Evolutionary conservation across 805 yeast species (phyloP), one percentile per base, ranked within the genome.

Genomic region (Kodamaea neixiangensis): DNA sequence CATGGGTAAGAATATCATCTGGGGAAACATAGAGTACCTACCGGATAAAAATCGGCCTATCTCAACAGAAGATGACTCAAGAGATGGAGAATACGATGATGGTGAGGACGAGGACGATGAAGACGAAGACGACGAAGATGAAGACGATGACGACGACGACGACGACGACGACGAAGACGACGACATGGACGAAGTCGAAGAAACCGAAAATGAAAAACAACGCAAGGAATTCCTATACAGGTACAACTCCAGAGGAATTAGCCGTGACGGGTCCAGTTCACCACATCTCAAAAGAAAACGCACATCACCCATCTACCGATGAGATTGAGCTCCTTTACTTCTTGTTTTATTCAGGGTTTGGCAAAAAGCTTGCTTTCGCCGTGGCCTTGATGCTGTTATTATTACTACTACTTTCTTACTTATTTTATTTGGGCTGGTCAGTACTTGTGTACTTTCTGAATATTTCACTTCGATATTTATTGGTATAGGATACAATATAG

Each of bases 1-100:
- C 33, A 74, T 73, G 77, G 79, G 78, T 2, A 65, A 64, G 50
- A 69, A 66, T 51, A 50, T 51, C n/a, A 25, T 44, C 9, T 40
- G 43, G 11, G 49, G 49, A 7, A 34, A 46, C 33, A 41, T 50
- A 7, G 47, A 50, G 5, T 50, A 46, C 35, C 18, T 50, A n/a
- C 50, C 49, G 22, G 52, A 46, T 19, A 51, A 35, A 22, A 53
- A 45, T 17, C 50, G 48, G n/a, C 52, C 50, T 20, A 48, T 47
- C 22, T 48, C 43, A 7, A 53, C 50, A 11, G 50, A 47, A 9
- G 49, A 44, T 40, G 39, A 25, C 21, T 51, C 50, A 22, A 47
- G 47, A 1, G 54, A 55, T 25, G 54, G 43, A 2, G 50, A 38
- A 6, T 54, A 51, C n/a, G 51, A 52, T 33, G 49, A 49, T 3